Base-by-base conservation (phyloP, 169 alveolate genomes). In the Plasmodium fragile region DNA sequence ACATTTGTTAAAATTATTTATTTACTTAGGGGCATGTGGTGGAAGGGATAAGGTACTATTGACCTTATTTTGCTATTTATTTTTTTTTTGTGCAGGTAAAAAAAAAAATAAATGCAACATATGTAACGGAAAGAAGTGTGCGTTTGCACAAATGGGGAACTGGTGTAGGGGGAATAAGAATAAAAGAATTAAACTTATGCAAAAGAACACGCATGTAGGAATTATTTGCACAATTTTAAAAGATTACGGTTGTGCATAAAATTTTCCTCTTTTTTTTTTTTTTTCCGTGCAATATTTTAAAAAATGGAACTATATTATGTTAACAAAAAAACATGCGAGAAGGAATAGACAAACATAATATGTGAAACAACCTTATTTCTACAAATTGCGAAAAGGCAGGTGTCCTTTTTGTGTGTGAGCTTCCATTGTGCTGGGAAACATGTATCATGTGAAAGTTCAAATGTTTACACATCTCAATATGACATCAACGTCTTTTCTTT, bases 181-280 rank as follows among this genome's bases (percentile, higher is more conserved):
- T 65, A 65, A 22, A 65, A 18, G 75, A 18, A 65, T 65, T 65
- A 65, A 65, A n/a, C 75, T 65, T 65, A 18, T n/a, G 75, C 75
- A 65, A 59, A 59, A 59, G 36, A 3, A 28, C 75, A 65, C 36
- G 75, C n/a, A 65, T 22, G 13, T 18, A 65, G n/a, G 75, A 65
- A 65, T 65, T 65, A 6, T 65, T 65, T 22, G 41, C 75, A 65
- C 41, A 49, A 8, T 22, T 65, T 65, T 65, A 65, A 18, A 59
- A 65, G 75, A n/a, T 65, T 65, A 65, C 36, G 36, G 75, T 65
- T 65, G 75, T 18, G 30, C 75, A 65, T 65, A 65, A 65, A 65
- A 65, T 25, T 18, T 65, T 18, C 36, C 36, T 3, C 36, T 65
- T 65, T 65, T 65, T 65, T 65, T 65, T 65, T 65, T 65, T 65